Evolutionary conservation across 2,329 filamentous ascomycete genomes (phyloP), one percentile per base, ranked within the genome.

Genomic region (Neonectria sp.): DNA sequence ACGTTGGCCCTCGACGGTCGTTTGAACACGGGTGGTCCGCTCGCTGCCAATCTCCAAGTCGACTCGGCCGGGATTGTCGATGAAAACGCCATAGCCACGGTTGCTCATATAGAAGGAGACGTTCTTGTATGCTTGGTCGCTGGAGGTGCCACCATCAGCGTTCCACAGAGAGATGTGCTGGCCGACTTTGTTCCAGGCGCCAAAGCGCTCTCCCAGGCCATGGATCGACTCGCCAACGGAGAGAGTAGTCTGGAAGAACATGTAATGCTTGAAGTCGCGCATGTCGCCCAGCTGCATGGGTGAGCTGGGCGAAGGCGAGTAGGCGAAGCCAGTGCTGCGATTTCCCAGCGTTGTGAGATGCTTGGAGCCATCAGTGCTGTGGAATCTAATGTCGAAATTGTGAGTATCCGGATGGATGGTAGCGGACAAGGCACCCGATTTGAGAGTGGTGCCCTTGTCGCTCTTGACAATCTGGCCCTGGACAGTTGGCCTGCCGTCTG

Each of bases 31-130:
- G 48, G 87, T 91, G 67, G 89, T 90, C n/a, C 92, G 83, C 81
- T 94, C 92, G 70, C 90, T 93, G 3, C 92, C 92, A 65, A 95
- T 86, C 77, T 94, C 92, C 11, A 94, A 82, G 63, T 93, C 92
- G 6, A 94, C 89, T 52, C 86, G 87, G 25, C 91, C 91, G 0
- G 91, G 86, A 6, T 89, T 89, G 76, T 94, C 92, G 66, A 95
- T 88, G 76, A 95, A 94, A 35, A 95, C 84, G 24, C 93, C 93
- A 76, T 95, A 95, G 0, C 92, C 92, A n/a, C 87, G 85, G 13
- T 89, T 92, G 75, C 88, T 92, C 71, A 93, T 82, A 86, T 89
- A 93, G 78, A 93, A 92, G 0, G 89, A 88, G 3, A 93, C 80
- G 75, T 93, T 93, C 81, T 93, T 93, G 80, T 93, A 93, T 1